phyloP scores from a whole-genome alignment of 2,329 filamentous ascomycete species.

The Neofusicoccum ribis region DNA sequence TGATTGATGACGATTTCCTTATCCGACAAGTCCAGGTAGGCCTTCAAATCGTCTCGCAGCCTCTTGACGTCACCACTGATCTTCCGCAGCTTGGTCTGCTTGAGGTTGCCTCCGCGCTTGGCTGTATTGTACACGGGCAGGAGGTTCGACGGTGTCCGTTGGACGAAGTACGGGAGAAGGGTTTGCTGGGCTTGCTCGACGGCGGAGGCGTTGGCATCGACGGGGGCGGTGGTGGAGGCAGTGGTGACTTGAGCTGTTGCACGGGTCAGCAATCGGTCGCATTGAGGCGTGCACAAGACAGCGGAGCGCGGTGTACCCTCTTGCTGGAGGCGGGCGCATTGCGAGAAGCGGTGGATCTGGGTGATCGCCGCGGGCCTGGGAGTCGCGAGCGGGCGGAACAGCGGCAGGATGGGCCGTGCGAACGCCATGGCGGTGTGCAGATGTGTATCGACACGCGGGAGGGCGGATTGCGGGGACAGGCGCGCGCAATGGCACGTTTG shows the following conservation, averaged over 20 bases:
- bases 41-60: conserved; percentile 64
- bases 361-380: conserved; percentile 38
- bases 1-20: conserved; percentile 58
- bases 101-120: conserved; percentile 75
- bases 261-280: not conserved
- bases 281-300: conserved; percentile 26
- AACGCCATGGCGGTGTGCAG: conserved; percentile 33
- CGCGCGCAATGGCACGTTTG: not conserved
- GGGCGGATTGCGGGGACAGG: not conserved
- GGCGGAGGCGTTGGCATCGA: conserved; percentile 35
- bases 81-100: conserved; percentile 74
- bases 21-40: conserved; percentile 57
- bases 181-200: conserved; percentile 34
- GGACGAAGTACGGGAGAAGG: conserved; percentile 66
- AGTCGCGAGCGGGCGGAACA: conserved; percentile 42
- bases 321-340: conserved; percentile 4
- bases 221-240: conserved; percentile 35
- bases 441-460: not conserved
- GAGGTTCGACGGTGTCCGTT: conserved; percentile 68
- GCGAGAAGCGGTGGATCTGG: conserved; percentile 44
- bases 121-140: conserved; percentile 74
- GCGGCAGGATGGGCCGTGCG: conserved; percentile 37
- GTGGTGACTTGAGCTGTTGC: conserved; percentile 26
- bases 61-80: conserved; percentile 70
- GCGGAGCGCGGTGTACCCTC: conserved; percentile 21